A percentile compares a stretch with the other conserved stretches of the same genome.
Conservation (phyloP, 73 alveolate genomes). For the Urostyla sp. region DNA sequence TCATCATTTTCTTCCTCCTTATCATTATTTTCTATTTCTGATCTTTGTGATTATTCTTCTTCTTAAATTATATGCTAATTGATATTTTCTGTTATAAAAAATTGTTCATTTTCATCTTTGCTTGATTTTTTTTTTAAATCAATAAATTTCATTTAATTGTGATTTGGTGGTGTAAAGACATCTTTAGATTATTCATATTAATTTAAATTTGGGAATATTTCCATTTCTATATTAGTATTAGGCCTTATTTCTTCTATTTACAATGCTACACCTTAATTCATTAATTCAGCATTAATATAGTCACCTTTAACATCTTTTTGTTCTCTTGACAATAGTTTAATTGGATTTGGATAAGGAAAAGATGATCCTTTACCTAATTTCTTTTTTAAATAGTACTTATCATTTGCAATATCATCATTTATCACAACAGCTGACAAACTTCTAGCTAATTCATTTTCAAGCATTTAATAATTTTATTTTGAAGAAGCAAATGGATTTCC, state of each 20-base stretch:
- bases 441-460: slow-evolving; percentile 50
- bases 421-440: slow-evolving; percentile 65
- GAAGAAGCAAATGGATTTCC: slow-evolving; percentile 78
- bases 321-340: slow-evolving; percentile 63
- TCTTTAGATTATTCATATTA: slow-evolving; percentile 39
- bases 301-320: slow-evolving; percentile 56
- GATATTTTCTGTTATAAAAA: slow-evolving; percentile 38
- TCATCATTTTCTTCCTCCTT: slow-evolving; percentile 21
- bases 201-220: slow-evolving; percentile 59
- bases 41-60: slow-evolving; percentile 10
- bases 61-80: slow-evolving; percentile 33
- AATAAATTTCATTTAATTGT: slow-evolving; percentile 33
- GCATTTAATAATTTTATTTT: slow-evolving; percentile 23
- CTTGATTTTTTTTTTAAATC: slow-evolving; percentile 1
- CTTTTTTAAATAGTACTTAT: slow-evolving; percentile 18
- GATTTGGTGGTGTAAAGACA: slow-evolving; percentile 59
- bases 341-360: slow-evolving; percentile 72
- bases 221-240: slow-evolving; percentile 62
- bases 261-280: slow-evolving; percentile 67
- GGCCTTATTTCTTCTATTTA: slow-evolving; percentile 68
- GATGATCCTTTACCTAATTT: slow-evolving; percentile 13
- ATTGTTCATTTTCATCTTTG: slow-evolving; percentile 21
- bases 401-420: slow-evolving; percentile 51
- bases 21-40: slow-evolving; percentile 38
- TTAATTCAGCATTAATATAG: slow-evolving; percentile 59